Evolutionary conservation across 1,139 yeast genomes (phyloP), one percentile per base, ranked within the genome.

Genomic region (Diutina ranongensis): DNA sequence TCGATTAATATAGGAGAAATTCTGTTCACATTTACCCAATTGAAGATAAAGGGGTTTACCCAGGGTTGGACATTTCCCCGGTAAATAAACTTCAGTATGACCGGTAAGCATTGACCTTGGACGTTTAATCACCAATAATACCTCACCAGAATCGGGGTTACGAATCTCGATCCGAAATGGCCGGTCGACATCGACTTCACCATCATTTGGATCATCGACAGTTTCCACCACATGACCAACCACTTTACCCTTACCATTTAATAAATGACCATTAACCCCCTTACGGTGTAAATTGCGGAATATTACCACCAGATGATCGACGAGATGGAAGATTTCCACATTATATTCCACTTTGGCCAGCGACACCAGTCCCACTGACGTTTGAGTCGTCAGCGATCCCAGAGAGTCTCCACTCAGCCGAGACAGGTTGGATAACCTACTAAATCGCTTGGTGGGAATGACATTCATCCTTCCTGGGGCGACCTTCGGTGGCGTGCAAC

Each of bases 361-460:
- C 7, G 18, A n/a, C 35, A 32, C 16, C 34, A 36, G 40, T 13
- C 4, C 40, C 40, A 20, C 27, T 28, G 20, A 22, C 16, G 27
- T 20, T 16, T 13, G 28, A 27, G 28, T 20, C n/a, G 42, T 25
- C 4, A 15, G 20, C 5, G 33, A n/a, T 4, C 28, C 42, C 13
- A n/a, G 32, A n/a, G 42, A 38, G n/a, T 38, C 42, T 10, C 42
- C 21, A 15, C 42, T 38, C 42, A 38, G 42, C 1, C 32, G 42
- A 1, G 33, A 15, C 21, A 27, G 22, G 21, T 38, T 18, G n/a
- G 33, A 25, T 32, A 38, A 25, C 28, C 42, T n/a, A n/a, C 28
- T 25, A 4, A 38, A 25, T 16, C 42, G 42, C 8, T 38, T 22
- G 9, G 16, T 25, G 10, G 16, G 32, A 12, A 38, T 35, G 9